A percentile compares a stretch with the other conserved stretches of the same genome.
phyloP scores from a whole-genome alignment of 2,329 filamentous ascomycete genomes.

The Zasmidium angulare region DNA sequence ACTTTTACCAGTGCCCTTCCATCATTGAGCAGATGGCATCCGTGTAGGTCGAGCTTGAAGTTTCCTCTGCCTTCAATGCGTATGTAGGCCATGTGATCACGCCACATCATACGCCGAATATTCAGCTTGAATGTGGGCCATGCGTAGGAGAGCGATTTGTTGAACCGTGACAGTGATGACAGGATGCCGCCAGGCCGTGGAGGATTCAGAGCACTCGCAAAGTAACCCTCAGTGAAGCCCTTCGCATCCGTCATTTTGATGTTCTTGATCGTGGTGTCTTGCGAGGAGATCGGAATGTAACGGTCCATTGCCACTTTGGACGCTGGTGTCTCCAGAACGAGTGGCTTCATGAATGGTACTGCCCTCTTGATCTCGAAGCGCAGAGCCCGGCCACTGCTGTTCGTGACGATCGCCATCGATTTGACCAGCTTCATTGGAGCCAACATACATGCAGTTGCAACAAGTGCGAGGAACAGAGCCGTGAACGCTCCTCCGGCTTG shows the following conservation, averaged over 20 bases:
- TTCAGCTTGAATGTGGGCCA: conserved; percentile 20
- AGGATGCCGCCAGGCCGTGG: background rate
- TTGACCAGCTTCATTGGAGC: conserved; percentile 25
- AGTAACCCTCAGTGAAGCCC: conserved; percentile 17
- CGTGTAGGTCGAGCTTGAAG: conserved; percentile 32
- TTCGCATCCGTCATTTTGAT: conserved; percentile 6
- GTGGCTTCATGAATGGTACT: conserved; percentile 23
- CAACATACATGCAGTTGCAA: conserved; percentile 21
- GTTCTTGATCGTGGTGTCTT: conserved; percentile 9
- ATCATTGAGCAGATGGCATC: conserved; percentile 25
- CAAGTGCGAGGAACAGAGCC: conserved; percentile 10
- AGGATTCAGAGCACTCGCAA: conserved; percentile 5
- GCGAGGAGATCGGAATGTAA: conserved; percentile 4
- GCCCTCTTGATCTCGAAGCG: conserved; percentile 16
- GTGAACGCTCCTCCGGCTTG: conserved; percentile 14
- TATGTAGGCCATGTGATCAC: conserved; percentile 30
- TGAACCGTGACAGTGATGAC: conserved; percentile 4
- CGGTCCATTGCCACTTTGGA: conserved; percentile 15
- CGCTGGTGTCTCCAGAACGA: conserved; percentile 12
- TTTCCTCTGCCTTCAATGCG: conserved; percentile 18
- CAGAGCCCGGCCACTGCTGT: conserved; percentile 9
- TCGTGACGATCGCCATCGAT: conserved; percentile 16
- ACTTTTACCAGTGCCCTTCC: conserved; percentile 18
- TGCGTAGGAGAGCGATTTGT: conserved; percentile 5
- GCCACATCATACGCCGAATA: conserved; percentile 27